These are phyloP conservation scores for Plectosphaerella plurivora DNA, from an alignment of 2,329 filamentous ascomycete genomes.

Conservation along the genomic window DNA sequence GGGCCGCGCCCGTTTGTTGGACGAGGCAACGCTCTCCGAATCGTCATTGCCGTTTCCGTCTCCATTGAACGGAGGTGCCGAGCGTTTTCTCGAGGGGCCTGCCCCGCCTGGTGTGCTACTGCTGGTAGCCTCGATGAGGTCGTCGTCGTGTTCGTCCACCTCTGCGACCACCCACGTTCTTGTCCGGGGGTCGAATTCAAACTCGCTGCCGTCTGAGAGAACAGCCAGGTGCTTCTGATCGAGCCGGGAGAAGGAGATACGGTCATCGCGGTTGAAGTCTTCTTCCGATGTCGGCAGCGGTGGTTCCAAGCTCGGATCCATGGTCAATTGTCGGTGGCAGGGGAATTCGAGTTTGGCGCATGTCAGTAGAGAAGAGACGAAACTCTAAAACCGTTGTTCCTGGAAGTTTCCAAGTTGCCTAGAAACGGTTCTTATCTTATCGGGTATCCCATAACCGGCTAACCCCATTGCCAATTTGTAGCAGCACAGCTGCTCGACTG, in stretches of 20 bases:
- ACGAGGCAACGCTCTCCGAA: slow-evolving; percentile 19
- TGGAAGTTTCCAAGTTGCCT: too few species aligned
- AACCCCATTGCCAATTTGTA: too few species aligned
- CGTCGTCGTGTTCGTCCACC: slow-evolving; percentile 34
- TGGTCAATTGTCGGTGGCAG: background rate
- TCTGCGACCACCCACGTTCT: slow-evolving; percentile 71
- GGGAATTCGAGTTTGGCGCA: too few species aligned
- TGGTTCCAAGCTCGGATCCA: slow-evolving; percentile 21
- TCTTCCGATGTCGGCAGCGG: slow-evolving; percentile 56
- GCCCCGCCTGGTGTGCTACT: slow-evolving; percentile 13
- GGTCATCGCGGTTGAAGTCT: slow-evolving; percentile 71
- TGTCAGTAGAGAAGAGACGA: too few species aligned
- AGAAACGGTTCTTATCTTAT: too few species aligned
- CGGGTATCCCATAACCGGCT: too few species aligned
- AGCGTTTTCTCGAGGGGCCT: slow-evolving; percentile 33
- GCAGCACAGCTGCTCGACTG: too few species aligned
- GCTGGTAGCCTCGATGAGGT: slow-evolving; percentile 20
- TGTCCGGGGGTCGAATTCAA: slow-evolving; percentile 68
- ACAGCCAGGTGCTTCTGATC: slow-evolving; percentile 81
- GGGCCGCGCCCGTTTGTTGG: slow-evolving; percentile 20
- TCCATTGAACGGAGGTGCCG: slow-evolving; percentile 25
- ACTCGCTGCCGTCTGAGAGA: slow-evolving; percentile 79
- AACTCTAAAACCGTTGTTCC: too few species aligned
- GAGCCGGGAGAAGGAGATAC: slow-evolving; percentile 82
- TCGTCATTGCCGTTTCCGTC: slow-evolving; percentile 26